Evolutionary conservation across 306 rosid genomes (phyloP).

Genomic region (Vachellia pachyceras): DNA sequence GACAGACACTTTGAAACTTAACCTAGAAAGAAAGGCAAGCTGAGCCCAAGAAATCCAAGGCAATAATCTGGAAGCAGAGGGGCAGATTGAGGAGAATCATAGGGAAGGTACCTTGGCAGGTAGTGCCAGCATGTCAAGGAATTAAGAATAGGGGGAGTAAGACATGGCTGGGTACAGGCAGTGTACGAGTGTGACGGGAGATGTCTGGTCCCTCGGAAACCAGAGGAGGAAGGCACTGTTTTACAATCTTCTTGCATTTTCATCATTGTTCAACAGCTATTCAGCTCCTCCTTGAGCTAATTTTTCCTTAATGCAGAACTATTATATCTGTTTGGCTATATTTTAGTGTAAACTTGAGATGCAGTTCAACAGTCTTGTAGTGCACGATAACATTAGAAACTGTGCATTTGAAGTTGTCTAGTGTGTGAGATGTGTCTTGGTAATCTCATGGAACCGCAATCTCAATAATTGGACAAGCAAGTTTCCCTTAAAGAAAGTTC

Average conservation of each 20-base stretch:
- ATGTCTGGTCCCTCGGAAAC: neutral
- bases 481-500: conserved; percentile 17
- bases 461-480: conserved; percentile 1
- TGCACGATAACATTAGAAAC: neutral
- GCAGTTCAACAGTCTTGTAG: too few species aligned
- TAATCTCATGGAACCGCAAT: conserved; percentile 31
- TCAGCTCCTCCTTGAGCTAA: too few species aligned
- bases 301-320: too few species aligned
- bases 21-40: neutral
- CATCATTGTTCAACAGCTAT: neutral
- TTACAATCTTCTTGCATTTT: neutral
- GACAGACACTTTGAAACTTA: neutral
- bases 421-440: neutral
- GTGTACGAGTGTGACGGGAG: neutral
- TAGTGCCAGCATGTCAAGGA: neutral
- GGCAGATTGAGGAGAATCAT: neutral
- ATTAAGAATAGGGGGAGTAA: neutral
- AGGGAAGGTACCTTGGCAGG: neutral
- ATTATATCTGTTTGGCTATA: too few species aligned
- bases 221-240: neutral
- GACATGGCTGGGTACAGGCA: neutral
- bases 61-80: neutral
- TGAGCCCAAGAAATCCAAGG: neutral
- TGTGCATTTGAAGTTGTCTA: neutral
- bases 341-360: too few species aligned